Evolutionary conservation across 345 rosid species (phyloP), one percentile per base, ranked within the genome.

Genomic region (Bruguiera gymnorhiza): DNA sequence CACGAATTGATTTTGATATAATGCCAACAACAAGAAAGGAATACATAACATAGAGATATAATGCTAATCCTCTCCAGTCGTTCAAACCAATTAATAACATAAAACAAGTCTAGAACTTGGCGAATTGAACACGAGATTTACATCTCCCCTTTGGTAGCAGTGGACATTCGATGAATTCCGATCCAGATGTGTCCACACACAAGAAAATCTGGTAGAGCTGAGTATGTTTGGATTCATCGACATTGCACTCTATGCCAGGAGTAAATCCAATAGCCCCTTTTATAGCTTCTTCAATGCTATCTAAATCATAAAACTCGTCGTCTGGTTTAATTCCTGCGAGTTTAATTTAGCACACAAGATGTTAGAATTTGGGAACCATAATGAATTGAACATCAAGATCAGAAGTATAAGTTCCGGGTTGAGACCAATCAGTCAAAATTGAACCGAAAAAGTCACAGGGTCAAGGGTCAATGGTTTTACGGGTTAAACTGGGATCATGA

Each of bases 121-220:
- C 75, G 34, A 93, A 90, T 76, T 89, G 86, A 62, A 93, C 67
- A 6, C 21, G 21, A 13, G 90, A 76, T 27, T 77, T 69, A 71
- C 97, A 90, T 72, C 74, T 74, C 37, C 70, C 62, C 69, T 6
- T 78, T 1, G 86, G 90, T 4, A 75, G 72, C 34, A 82, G 13
- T 0, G 96, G 96, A 21, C 98, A 93, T 37, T 89, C 67, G 6
- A 93, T 86, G 67, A 93, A 73, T 16, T 84, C 85, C 19, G 86
- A 70, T 1, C 85, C 98, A 2, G 92, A 84, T 54, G 81, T 85
- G 60, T 90, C 96, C 0, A 85, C 98, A 36, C 98, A 90, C 67
- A 89, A 2, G 54, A 75, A 90, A 48, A 93, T 73, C 69, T 89
- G 76, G 36, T 56, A 79, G 11, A 93, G 84, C 69, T 90, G 97